phyloP scores from a whole-genome alignment of 2,329 filamentous ascomycete genomes.

The Penicillium sp. region DNA sequence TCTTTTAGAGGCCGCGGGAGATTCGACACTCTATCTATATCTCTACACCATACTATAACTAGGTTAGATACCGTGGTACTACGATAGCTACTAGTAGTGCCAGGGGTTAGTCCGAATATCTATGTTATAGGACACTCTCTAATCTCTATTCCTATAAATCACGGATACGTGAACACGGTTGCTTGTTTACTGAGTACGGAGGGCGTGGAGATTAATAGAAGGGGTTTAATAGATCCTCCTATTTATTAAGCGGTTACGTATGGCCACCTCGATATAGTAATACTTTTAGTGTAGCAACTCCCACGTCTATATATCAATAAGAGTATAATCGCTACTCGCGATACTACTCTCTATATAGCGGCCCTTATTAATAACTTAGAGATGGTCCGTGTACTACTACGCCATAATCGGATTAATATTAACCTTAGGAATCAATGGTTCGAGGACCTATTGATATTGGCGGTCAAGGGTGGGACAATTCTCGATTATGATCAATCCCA shows the following conservation, averaged over 20 bases:
- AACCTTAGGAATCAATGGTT: not conserved
- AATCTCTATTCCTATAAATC: not conserved
- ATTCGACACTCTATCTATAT: not conserved
- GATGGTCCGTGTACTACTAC: not conserved
- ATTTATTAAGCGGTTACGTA: not conserved
- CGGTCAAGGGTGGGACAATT: not conserved
- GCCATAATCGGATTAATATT: not conserved
- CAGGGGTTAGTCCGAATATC: not conserved
- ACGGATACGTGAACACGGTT: not conserved
- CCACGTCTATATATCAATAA: not conserved
- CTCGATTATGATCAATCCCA: not conserved
- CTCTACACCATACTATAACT: slow-evolving; percentile 2
- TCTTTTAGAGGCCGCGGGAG: slow-evolving; percentile 5
- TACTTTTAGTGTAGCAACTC: not conserved
- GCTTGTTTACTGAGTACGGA: not conserved
- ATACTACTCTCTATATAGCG: not conserved
- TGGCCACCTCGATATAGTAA: not conserved
- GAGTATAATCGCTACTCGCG: not conserved
- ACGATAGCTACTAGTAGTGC: not conserved
- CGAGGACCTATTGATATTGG: not conserved
- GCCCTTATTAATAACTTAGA: not conserved
- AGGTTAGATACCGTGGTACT: not conserved
- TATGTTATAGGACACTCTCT: not conserved
- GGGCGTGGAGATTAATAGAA: not conserved
- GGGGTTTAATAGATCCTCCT: not conserved